A percentile compares a stretch with the other conserved stretches of the same genome.
These are phyloP conservation scores for Penicillium hesseltinei DNA, from an alignment of 2,329 filamentous ascomycete genomes.

Conservation along the genomic window DNA sequence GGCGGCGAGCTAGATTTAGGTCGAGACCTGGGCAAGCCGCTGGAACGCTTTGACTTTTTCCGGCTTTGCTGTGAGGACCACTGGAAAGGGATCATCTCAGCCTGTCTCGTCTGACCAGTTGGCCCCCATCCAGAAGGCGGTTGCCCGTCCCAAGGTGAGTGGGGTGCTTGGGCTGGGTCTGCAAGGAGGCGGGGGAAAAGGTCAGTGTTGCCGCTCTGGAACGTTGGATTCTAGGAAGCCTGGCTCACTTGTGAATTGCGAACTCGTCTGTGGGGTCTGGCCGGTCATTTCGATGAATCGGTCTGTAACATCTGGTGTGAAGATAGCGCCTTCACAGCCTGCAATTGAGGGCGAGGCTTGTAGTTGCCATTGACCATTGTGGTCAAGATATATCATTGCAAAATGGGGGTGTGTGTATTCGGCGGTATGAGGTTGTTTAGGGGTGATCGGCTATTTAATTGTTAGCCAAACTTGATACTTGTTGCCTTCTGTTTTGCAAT, in stretches of 20 bases:
- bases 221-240: neutral
- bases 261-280: conserved; percentile 18
- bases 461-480: neutral
- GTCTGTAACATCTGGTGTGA: conserved; percentile 38
- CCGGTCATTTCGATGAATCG: conserved; percentile 33
- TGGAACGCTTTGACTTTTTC: conserved; percentile 25
- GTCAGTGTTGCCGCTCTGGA: neutral
- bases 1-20: conserved; percentile 20
- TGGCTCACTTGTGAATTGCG: conserved; percentile 29
- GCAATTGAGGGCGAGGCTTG: conserved; percentile 35
- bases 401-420: conserved; percentile 36
- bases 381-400: conserved; percentile 39
- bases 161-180: conserved; percentile 11
- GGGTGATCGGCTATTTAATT: conserved; percentile 18
- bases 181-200: neutral
- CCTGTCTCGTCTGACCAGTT: conserved; percentile 15
- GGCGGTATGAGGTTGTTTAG: conserved; percentile 18
- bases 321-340: conserved; percentile 33
- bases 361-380: conserved; percentile 33
- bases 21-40: conserved; percentile 17
- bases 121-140: conserved; percentile 25
- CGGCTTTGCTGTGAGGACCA: conserved; percentile 30
- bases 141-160: conserved; percentile 16
- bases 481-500: neutral
- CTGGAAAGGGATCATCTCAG: conserved; percentile 34